Percentiles rank a stretch among this genome's conserved stretches.
phyloP scores from a whole-genome alignment of 768 basidiomycete species.

The Tephrocybe sp. region DNA sequence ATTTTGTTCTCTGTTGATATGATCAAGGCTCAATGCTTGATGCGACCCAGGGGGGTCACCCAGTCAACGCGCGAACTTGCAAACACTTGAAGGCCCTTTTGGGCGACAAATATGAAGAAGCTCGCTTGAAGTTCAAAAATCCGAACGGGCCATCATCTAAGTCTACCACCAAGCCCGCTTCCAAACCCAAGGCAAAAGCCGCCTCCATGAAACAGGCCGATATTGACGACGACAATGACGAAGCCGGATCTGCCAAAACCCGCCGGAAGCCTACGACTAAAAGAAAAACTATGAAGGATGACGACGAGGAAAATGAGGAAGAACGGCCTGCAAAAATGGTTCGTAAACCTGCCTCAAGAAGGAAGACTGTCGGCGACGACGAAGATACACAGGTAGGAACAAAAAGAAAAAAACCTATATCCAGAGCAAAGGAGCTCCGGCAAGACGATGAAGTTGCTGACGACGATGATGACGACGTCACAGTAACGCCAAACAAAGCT shows the following conservation, averaged over 20 bases:
- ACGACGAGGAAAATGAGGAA: slow-evolving; percentile 11
- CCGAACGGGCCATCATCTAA: slow-evolving; percentile 29
- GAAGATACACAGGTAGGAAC: slow-evolving; percentile 5
- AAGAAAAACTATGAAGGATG: slow-evolving; percentile 26
- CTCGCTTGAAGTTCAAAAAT: slow-evolving; percentile 42
- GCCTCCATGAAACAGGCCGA: slow-evolving; percentile 23
- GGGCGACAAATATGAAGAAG: slow-evolving; percentile 46
- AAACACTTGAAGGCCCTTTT: slow-evolving; percentile 44
- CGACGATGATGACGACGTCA: background rate
- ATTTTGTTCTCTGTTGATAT: background rate
- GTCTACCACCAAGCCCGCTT: slow-evolving; percentile 17
- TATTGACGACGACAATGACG: slow-evolving; percentile 16
- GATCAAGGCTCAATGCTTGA: too few species aligned
- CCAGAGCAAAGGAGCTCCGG: slow-evolving; percentile 23
- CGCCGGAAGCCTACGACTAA: slow-evolving; percentile 10
- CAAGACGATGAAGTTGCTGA: slow-evolving; percentile 15
- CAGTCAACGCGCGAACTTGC: slow-evolving; percentile 47
- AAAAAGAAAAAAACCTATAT: slow-evolving; percentile 7
- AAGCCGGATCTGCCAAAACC: slow-evolving; percentile 12
- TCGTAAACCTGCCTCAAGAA: slow-evolving; percentile 18
- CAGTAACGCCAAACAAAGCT: slow-evolving; percentile 22
- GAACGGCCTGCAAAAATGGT: slow-evolving; percentile 21
- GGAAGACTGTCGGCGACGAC: slow-evolving; percentile 19
- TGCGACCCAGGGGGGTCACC: slow-evolving; percentile 25
- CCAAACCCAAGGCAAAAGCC: slow-evolving; percentile 16